phyloP scores from a whole-genome alignment of 2,329 filamentous ascomycete species.

The Pseudofabraea citricarpa region DNA sequence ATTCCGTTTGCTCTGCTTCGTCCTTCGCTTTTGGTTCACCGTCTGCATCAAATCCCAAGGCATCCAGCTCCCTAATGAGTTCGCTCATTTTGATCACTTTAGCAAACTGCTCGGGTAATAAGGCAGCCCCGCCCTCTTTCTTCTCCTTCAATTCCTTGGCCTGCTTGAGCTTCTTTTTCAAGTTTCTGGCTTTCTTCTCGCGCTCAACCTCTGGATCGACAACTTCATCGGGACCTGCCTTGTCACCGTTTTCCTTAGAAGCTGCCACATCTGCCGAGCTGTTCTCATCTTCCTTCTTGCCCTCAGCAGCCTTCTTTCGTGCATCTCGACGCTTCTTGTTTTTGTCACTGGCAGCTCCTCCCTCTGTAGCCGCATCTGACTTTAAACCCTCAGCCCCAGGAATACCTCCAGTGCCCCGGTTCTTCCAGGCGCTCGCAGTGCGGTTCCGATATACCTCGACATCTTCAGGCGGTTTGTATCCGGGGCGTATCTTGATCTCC shows the following conservation, averaged over 20 bases:
- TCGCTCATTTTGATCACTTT: constrained; percentile 98
- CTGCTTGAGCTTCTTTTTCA: constrained; percentile 94
- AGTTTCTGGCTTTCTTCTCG: constrained; percentile 87
- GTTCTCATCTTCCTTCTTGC: constrained; percentile 36
- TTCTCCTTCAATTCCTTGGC: constrained; percentile 86
- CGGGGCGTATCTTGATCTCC: constrained; percentile 89
- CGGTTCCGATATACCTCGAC: constrained; percentile 95
- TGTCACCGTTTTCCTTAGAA: constrained; percentile 13
- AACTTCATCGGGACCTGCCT: constrained; percentile 31
- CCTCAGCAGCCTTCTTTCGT: constrained; percentile 46
- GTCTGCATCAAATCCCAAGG: constrained; percentile 76
- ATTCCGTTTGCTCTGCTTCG: constrained; percentile 3
- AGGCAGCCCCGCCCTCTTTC: constrained; percentile 77
- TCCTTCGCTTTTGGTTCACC: constrained; percentile 54
- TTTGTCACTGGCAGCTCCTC: constrained; percentile 63
- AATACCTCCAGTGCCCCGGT: constrained; percentile 63
- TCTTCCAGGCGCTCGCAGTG: constrained; percentile 80
- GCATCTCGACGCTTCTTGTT: constrained; percentile 77
- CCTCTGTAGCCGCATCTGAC: constrained; percentile 36
- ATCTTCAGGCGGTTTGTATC: constrained; percentile 91
- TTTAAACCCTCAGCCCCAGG: constrained; percentile 65
- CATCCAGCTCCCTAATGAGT: constrained; percentile 80
- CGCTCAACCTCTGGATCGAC: constrained; percentile 70
- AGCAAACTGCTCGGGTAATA: constrained; percentile 91
- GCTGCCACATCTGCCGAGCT: constrained; percentile 28